These are phyloP conservation scores for Protea cynaroides DNA, from an alignment of 164 flowering plant species.

Conservation along the genomic window DNA sequence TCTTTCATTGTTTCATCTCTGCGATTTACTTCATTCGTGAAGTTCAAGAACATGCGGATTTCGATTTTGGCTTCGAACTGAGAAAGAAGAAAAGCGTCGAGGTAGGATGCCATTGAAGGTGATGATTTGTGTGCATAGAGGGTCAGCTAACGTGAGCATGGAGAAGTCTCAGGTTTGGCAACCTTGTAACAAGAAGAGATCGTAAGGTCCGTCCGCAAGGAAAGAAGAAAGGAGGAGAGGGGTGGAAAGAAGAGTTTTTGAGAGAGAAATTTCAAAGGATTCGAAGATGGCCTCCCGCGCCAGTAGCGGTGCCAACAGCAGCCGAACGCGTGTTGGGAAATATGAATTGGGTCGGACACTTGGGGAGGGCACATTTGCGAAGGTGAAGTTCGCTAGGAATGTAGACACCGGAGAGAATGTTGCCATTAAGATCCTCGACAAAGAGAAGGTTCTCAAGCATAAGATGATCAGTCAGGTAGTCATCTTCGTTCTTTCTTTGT, in stretches of 20 bases:
- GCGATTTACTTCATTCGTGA: too few species aligned
- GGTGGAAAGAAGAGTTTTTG: not conserved
- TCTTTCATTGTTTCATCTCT: too few species aligned
- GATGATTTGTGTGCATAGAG: not conserved
- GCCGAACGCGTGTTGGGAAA: slow-evolving; percentile 60
- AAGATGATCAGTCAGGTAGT: slow-evolving; percentile 81
- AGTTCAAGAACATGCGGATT: too few species aligned
- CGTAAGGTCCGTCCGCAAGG: slow-evolving; percentile 4
- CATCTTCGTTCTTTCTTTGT: not conserved
- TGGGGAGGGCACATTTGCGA: slow-evolving; percentile 79
- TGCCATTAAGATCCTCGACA: slow-evolving; percentile 78
- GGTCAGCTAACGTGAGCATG: slow-evolving; percentile 26
- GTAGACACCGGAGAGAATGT: slow-evolving; percentile 53
- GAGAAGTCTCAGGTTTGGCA: slow-evolving; percentile 44
- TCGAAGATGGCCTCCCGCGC: slow-evolving; percentile 9
- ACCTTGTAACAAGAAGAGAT: slow-evolving; percentile 43
- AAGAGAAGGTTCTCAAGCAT: slow-evolving; percentile 68
- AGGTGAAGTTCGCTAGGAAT: slow-evolving; percentile 76
- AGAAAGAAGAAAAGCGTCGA: too few species aligned
- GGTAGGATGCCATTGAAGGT: not conserved
- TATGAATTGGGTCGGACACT: slow-evolving; percentile 76
- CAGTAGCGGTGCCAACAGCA: not conserved
- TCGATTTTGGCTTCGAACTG: too few species aligned
- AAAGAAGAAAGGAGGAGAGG: not conserved
- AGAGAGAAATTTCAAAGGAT: not conserved